Base-by-base conservation (phyloP, 2,329 filamentous ascomycete species). In the Colletotrichum australisinense region DNA sequence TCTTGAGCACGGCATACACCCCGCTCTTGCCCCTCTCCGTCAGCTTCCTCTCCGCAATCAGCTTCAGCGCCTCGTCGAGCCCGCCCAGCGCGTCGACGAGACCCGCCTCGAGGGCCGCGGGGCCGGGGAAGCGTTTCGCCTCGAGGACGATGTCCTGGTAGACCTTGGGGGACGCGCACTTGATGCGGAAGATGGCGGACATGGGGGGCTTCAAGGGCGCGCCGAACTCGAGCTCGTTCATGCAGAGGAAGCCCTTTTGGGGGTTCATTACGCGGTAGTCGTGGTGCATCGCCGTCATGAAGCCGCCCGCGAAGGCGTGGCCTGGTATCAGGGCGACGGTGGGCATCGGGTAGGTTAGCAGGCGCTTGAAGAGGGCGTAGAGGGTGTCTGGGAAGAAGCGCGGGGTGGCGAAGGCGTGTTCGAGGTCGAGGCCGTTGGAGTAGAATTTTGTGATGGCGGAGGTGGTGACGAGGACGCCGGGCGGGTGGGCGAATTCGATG, bases 221-320 rank as follows among this genome's bases (percentile, higher is more conserved):
- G 64, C 94, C 94, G 74, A 97, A 93, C 76, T 95, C 91, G 16
- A 97, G 86, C 84, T 97, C 94, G 82, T 96, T 96, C 76, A 97
- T 84, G 82, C 94, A 96, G 52, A 94, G 81, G 82, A 91, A 95
- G n/a, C 94, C 94, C 24, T 88, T 86, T 1, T 86, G 79, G 0
- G 92, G 89, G 79, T 93, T 93, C 85, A 94, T 93, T 76, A 97
- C 87, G 32, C 94, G 90, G 84, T 97, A 97, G 84, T 96, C 94
- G 83, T 95, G 93, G 83, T 93, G 91, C 89, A 95, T 94, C 72
- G 93, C 90, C 11, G 93, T 85, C 92, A 97, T 95, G 74, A 95
- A 86, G n/a, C 93, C 94, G 58, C 90, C 94, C 6, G 94, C 94
- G 81, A 95, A 97, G 67, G 92, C 91, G 81, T 97, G 94, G 26